Base-by-base conservation (phyloP, 2,329 filamentous ascomycete species). In the Trichoderma atrobrunneum region DNA sequence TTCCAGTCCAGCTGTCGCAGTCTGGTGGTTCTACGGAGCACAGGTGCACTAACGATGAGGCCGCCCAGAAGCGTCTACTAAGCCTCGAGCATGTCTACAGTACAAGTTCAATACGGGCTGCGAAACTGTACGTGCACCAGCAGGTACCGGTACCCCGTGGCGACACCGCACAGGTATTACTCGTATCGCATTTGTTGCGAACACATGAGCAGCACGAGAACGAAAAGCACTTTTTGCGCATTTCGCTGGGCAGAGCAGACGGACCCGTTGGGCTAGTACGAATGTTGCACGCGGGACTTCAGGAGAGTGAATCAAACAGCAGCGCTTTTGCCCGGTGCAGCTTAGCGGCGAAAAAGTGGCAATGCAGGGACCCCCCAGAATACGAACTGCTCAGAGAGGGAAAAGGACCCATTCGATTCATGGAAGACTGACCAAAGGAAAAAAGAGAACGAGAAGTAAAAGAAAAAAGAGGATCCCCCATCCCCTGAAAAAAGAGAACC, bases 341-440 rank as follows among this genome's bases (percentile, higher is more conserved):
- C 11, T 63, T 70, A 70, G 67, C 67, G 43, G 30, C 12, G 12
- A 16, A 24, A 34, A 32, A 51, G 67, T 62, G 67, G 67, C 67
- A 54, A 70, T 30, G 59, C 59, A 63, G 56, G 67, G 59, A 39
- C 24, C 67, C 67, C 67, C 59, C 57, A 48, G 28, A 68, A 59
- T 57, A 59, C 39, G 39, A 64, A 51, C 62, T 34, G 59, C n/a
- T 36, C 21, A 51, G 43, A 51, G 43, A 21, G 43, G n/a, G n/a
- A 51, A 51, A 51, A 51, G 36, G 36, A 21, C 21, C 43, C 43
- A 48, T 36, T 36, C 14, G 34, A 36, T 36, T 61, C 30, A 48
- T 21, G 43, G 30, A 51, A 32, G 28, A 36, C n/a, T 36, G 14
- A 26, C 18, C n/a, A 60, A 61, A n/a, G 30, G n/a, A 28, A 24